Percentiles rank a stretch among this genome's conserved stretches.
Evolutionary conservation across 2,329 filamentous ascomycete species (phyloP).

Genomic region (Verticillium isaacii): DNA sequence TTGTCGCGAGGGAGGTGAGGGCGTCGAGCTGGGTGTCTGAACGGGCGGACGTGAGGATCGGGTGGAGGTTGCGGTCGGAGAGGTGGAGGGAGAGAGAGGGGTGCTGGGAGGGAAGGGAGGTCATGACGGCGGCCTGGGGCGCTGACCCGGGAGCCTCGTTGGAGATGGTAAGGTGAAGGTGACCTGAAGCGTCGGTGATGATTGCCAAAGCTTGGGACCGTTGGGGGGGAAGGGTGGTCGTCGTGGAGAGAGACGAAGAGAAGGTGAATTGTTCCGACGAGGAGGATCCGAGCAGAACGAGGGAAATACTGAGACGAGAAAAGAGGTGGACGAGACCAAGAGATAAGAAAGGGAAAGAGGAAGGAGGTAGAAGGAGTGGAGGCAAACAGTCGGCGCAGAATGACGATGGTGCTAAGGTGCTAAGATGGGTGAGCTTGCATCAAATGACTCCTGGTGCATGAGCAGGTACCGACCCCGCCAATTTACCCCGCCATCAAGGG

Average conservation of each 20-base stretch:
- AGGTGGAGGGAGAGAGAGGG: constrained; percentile 51
- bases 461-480: background rate
- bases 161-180: background rate
- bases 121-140: constrained; percentile 20
- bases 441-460: background rate
- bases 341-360: background rate
- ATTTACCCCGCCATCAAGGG: background rate
- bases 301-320: background rate
- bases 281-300: background rate
- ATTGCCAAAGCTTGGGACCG: background rate
- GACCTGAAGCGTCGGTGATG: background rate
- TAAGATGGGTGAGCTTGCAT: background rate
- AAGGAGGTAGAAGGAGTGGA: background rate
- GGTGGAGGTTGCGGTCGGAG: constrained; percentile 50
- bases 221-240: too few species aligned
- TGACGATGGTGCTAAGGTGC: background rate
- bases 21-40: constrained; percentile 38
- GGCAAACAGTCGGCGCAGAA: background rate
- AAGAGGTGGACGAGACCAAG: background rate
- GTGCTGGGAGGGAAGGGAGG: constrained; percentile 41
- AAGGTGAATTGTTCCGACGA: background rate
- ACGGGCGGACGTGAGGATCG: constrained; percentile 50
- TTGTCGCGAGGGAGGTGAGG: constrained; percentile 47
- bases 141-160: background rate
- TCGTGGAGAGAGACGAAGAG: background rate